Evolutionary conservation across 257 asterid species (phyloP), one percentile per base, ranked within the genome.

Genomic region (Nemophila menziesii): DNA sequence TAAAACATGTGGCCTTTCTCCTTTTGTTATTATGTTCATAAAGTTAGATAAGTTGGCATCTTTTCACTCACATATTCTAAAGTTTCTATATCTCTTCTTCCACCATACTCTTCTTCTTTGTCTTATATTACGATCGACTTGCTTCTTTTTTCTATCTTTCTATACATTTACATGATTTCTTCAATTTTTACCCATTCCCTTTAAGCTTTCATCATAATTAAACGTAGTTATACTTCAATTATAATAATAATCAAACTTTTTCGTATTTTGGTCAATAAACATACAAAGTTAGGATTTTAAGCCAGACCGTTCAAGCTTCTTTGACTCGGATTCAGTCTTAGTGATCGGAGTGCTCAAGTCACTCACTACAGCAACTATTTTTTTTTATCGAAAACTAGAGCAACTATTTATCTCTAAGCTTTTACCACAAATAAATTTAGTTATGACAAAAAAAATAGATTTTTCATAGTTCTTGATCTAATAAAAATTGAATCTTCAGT

Each of bases 1-100:
- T 22, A 5, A 34, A 51, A 58, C 43, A 15, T 51, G 58, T 50
- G 64, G 64, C 19, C 53, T 37, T 36, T 22, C 16, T 36, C 39
- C 20, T 20, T 37, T 44, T 51, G 50, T 27, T 22, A 26, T 58
- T 43, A 22, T 51, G 41, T 34, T 23, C 24, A 36, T 43, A 49
- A 10, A 15, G 13, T 26, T 34, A 14, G 33, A 50, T 44, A 37
- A 50, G 55, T 36, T 43, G 44, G 58, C 44, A 50, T 43, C 43
- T 23, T 50, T 45, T 46, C 39, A 20, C 51, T 58, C 36, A 29
- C 36, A 29, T 29, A 29, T 13, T 29, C 36, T 7, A 29, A 10
- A 2, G 9, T 29, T 29, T 10, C 8, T 13, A 29, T 29, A 7
- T 29, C 36, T 29, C 36, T 29, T 13, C 36, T 29, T 29, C 36